Percentiles rank a stretch among this genome's conserved stretches.
Conservation (phyloP, 768 basidiomycete genomes). For the Rhizopogon roseolus region DNA sequence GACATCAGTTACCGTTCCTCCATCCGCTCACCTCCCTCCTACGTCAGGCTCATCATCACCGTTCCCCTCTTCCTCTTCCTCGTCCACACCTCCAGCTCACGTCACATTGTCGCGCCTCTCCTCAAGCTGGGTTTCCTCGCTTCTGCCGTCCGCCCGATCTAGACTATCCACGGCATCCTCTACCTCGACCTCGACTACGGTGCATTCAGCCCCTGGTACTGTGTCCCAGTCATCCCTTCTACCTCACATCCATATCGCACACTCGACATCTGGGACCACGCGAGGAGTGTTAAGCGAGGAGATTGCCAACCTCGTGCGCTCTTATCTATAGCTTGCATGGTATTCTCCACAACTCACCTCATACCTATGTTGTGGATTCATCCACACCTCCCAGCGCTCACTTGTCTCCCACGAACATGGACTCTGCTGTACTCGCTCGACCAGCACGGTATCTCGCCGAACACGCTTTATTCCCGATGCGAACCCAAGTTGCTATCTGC, state of each 20-base stretch:
- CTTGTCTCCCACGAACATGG: constrained; percentile 69
- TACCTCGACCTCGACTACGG: constrained; percentile 5
- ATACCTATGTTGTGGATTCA: constrained; percentile 59
- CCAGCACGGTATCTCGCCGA: constrained; percentile 90
- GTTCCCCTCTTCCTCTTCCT: constrained; percentile 1
- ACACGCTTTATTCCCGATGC: constrained; percentile 76
- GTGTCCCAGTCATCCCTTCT: constrained; percentile 12
- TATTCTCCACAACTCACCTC: neutral
- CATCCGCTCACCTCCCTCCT: constrained; percentile 20
- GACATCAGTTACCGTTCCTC: constrained; percentile 12
- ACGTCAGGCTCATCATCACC: constrained; percentile 8
- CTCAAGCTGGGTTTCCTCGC: constrained; percentile 46
- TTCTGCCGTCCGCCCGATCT: constrained; percentile 29
- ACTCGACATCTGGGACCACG: constrained; percentile 16
- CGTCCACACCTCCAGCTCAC: constrained; percentile 15
- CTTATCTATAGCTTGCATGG: neutral
- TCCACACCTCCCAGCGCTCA: constrained; percentile 66
- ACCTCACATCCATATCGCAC: neutral
- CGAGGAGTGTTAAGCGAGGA: constrained; percentile 47
- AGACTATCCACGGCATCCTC: constrained; percentile 7
- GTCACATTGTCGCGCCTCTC: constrained; percentile 42
- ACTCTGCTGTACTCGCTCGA: constrained; percentile 85
- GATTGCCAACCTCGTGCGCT: constrained; percentile 62
- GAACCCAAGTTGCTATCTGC: constrained; percentile 30
- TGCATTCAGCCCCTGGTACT: constrained; percentile 6